phyloP scores from a whole-genome alignment of 1,284 basidiomycete species.

The Microstroma glucosiphilum region DNA sequence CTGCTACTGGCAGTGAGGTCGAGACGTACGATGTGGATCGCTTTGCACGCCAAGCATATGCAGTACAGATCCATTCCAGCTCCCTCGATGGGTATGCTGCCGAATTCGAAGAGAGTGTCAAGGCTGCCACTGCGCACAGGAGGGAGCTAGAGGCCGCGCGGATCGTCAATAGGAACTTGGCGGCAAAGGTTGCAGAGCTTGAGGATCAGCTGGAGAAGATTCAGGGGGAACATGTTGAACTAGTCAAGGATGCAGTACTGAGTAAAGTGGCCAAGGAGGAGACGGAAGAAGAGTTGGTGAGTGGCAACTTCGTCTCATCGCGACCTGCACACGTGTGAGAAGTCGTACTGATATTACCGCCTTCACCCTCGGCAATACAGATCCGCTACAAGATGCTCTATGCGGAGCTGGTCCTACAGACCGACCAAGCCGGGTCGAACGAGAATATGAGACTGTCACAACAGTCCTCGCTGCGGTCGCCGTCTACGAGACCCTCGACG shows the following conservation, averaged over 20 bases:
- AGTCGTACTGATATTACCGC: neutral
- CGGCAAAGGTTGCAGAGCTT: conserved; percentile 34
- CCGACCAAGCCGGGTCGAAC: neutral
- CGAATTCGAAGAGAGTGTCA: conserved; percentile 44
- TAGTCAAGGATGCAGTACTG: conserved; percentile 45
- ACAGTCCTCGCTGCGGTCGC: too few species aligned
- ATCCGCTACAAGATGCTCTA: conserved; percentile 12
- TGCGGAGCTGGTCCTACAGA: conserved; percentile 4
- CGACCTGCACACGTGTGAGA: too few species aligned
- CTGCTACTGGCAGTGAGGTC: neutral
- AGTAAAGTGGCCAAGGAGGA: conserved; percentile 48
- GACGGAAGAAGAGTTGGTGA: conserved; percentile 37
- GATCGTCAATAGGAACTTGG: conserved; percentile 46
- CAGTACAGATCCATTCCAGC: conserved; percentile 40
- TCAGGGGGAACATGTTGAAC: conserved; percentile 45
- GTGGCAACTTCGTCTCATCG: too few species aligned
- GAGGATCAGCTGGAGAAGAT: conserved; percentile 38
- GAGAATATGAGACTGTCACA: too few species aligned
- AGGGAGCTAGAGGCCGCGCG: conserved; percentile 44
- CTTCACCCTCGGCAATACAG: neutral
- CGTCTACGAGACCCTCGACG: too few species aligned
- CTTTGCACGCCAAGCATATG: conserved; percentile 44
- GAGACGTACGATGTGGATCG: conserved; percentile 23
- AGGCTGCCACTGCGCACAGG: conserved; percentile 38
- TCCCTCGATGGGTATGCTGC: conserved; percentile 38